phyloP scores from a whole-genome alignment of 2,329 filamentous ascomycete genomes.

The Emydomyces testavorans region DNA sequence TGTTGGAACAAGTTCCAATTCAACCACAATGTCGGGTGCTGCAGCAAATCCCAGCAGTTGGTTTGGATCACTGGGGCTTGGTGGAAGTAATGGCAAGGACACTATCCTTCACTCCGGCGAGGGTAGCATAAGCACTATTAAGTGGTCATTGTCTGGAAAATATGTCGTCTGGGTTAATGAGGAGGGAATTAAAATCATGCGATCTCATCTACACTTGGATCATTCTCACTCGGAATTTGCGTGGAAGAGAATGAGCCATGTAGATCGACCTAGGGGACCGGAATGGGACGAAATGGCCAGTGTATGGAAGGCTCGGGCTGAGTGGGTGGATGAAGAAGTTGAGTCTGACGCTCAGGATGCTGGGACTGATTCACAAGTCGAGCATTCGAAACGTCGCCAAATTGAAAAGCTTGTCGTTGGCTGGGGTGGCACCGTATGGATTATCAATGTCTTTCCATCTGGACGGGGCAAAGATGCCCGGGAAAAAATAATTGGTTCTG shows the following conservation, averaged over 20 bases:
- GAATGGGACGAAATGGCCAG: constrained; percentile 94
- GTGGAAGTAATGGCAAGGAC: constrained; percentile 65
- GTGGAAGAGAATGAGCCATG: constrained; percentile 90
- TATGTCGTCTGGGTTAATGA: constrained; percentile 95
- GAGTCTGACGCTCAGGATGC: constrained; percentile 23
- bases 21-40: constrained; percentile 63
- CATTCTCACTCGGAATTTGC: constrained; percentile 65
- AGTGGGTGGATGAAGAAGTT: constrained; percentile 81
- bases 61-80: constrained; percentile 78
- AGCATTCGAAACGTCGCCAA: constrained; percentile 17
- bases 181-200: constrained; percentile 95
- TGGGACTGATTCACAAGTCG: constrained; percentile 14
- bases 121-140: constrained; percentile 78
- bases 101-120: constrained; percentile 83
- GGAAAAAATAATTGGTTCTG: constrained; percentile 62
- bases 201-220: constrained; percentile 72
- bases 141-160: constrained; percentile 86
- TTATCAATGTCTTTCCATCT: constrained; percentile 77
- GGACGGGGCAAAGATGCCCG: constrained; percentile 56
- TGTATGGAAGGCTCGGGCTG: constrained; percentile 82
- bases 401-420: constrained; percentile 75
- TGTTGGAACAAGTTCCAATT: constrained; percentile 65
- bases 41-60: constrained; percentile 77
- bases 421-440: constrained; percentile 94
- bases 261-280: constrained; percentile 73